Percentiles rank a stretch among this genome's conserved stretches.
Conservation (phyloP, 106 monocot species). For the Apostasia ramifera region DNA sequence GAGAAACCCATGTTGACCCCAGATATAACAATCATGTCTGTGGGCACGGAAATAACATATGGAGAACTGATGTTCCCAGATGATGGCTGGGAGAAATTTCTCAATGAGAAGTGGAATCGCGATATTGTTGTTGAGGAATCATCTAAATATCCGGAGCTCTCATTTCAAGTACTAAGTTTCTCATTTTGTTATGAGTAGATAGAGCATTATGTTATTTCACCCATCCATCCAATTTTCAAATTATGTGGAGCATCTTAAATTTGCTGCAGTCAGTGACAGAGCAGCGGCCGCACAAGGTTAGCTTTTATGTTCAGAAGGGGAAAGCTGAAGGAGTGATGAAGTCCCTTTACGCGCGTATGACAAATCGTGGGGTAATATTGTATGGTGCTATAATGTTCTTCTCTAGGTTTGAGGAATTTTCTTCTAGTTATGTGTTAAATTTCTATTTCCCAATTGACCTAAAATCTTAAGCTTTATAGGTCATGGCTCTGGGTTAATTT, state of each 20-base stretch:
- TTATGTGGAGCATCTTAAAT: not conserved
- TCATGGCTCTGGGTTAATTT: too few species aligned
- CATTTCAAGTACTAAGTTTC: slow-evolving; percentile 30
- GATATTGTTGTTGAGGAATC: slow-evolving; percentile 60
- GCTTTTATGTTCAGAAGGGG: slow-evolving; percentile 71
- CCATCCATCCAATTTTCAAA: not conserved
- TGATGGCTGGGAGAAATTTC: slow-evolving; percentile 46
- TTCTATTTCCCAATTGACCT: too few species aligned
- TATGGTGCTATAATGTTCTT: not conserved
- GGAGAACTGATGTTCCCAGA: slow-evolving; percentile 61
- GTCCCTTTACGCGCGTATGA: slow-evolving; percentile 31
- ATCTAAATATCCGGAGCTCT: slow-evolving; percentile 43
- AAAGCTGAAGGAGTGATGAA: slow-evolving; percentile 50
- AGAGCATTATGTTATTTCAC: not conserved
- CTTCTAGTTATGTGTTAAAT: too few species aligned
- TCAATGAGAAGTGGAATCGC: slow-evolving; percentile 54
- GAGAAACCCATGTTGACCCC: slow-evolving; percentile 62
- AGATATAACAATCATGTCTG: slow-evolving; percentile 69
- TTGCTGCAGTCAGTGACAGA: slow-evolving; percentile 62
- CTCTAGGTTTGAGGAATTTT: not conserved
- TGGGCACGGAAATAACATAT: slow-evolving; percentile 68
- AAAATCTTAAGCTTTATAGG: too few species aligned
- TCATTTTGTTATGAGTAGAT: not conserved
- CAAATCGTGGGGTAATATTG: slow-evolving; percentile 57
- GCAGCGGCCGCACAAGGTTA: slow-evolving; percentile 87